Percentiles rank a stretch among this genome's conserved stretches.
These are phyloP conservation scores for Chrysoporthe austroafricana DNA, from an alignment of 2,329 filamentous ascomycete species.

Conservation along the genomic window DNA sequence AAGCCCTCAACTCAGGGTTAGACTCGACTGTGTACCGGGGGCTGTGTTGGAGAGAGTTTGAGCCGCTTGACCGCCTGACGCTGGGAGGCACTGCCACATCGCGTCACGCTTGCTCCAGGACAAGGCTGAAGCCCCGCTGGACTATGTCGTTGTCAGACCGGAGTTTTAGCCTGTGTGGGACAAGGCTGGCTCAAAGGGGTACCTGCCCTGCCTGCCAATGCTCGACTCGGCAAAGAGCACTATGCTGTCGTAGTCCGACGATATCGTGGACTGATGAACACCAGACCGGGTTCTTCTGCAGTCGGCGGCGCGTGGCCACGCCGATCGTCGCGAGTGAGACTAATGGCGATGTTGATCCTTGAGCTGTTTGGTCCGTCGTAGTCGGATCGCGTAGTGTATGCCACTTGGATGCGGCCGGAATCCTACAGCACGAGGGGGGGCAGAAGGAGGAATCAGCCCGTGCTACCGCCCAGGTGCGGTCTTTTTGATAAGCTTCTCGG, in stretches of 20 bases:
- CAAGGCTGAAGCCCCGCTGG: constrained; percentile 5
- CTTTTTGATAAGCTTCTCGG: not conserved
- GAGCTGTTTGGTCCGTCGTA: not conserved
- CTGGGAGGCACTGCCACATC: constrained; percentile 4
- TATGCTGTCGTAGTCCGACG: not conserved
- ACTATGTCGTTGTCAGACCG: constrained; percentile 12
- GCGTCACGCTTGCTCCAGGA: constrained; percentile 3
- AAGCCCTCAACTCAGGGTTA: not conserved
- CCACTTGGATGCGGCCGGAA: not conserved
- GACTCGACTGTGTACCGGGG: not conserved
- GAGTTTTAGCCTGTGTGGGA: not conserved
- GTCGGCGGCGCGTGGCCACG: not conserved
- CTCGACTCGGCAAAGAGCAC: not conserved
- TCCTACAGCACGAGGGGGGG: not conserved
- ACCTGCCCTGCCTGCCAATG: not conserved
- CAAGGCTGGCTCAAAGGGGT: not conserved
- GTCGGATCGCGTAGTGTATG: not conserved
- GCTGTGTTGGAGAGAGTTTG: not conserved
- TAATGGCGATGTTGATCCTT: constrained; percentile 8
- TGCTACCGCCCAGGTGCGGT: not conserved
- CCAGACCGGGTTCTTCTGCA: not conserved
- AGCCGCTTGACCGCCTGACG: not conserved
- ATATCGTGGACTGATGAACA: not conserved
- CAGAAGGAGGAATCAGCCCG: not conserved
- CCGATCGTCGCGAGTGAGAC: not conserved